Evolutionary conservation across 129 eudicot genomes (phyloP).

Genomic region (Saposhnikovia divaricata): DNA sequence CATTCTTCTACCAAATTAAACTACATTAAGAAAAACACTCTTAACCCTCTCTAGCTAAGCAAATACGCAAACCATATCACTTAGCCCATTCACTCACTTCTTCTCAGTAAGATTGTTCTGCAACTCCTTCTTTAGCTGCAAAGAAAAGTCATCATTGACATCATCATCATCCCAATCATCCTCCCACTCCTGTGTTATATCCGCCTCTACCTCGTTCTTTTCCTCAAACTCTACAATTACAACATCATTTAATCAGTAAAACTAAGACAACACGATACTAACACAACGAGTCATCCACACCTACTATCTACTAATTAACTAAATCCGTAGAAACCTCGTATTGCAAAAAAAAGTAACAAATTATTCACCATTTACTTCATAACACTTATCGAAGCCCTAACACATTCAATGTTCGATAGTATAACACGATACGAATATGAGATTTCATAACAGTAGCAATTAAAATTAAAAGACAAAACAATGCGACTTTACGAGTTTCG

Average conservation of each 20-base stretch:
- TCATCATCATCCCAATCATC: constrained; percentile 99
- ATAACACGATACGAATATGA: neutral
- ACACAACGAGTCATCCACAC: neutral
- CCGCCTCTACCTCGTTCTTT: constrained; percentile 70
- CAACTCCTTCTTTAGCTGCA: constrained; percentile 78
- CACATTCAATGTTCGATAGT: neutral
- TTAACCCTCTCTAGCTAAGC: neutral
- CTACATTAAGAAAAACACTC: neutral
- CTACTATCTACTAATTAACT: neutral
- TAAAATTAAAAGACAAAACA: neutral
- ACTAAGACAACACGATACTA: neutral
- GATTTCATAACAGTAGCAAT: neutral
- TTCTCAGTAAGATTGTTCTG: constrained; percentile 44
- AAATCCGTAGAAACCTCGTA: neutral
- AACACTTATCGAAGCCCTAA: neutral
- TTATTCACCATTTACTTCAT: too few relatives aligned
- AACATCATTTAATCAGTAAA: neutral
- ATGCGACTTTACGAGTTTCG: neutral
- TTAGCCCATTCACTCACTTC: constrained; percentile 30
- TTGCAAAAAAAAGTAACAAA: too few relatives aligned
- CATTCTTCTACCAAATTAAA: neutral
- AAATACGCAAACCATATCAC: neutral
- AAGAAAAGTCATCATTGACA: constrained; percentile 89
- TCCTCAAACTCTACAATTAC: constrained; percentile 58
- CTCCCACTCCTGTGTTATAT: constrained; percentile 86